Base-by-base conservation (phyloP, 2,329 filamentous ascomycete genomes). In the Epichloe aotearoae region DNA sequence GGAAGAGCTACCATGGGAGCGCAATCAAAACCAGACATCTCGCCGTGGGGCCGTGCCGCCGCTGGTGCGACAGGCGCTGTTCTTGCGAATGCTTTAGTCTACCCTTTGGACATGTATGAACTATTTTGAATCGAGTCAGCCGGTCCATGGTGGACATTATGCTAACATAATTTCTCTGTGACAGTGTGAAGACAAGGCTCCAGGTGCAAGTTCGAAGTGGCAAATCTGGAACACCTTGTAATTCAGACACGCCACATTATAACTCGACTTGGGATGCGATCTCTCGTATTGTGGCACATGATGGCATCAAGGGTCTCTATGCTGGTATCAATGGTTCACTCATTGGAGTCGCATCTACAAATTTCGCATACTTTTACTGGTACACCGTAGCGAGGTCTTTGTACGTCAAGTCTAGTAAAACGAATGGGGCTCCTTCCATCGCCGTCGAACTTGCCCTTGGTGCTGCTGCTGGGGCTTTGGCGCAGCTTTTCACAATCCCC, bases 291-390 rank as follows among this genome's bases (percentile, higher is more conserved):
- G 69, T 86, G 37, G 78, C 82, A 51, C 82, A 80, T 49, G 93
- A 98, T 58, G 93, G 93, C 34, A 51, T 93, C 8, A 62, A 73
- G 45, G 93, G 93, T 6, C 79, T 98, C 7, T 98, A 98, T 62
- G 82, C 86, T 49, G 93, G 93, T 54, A 90, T 98, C 66, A 77
- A 81, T 53, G 90, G 91, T 47, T 82, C 90, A 4, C 74, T 98
- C 17, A 72, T 97, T 48, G 93, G 93, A 50, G 93, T 98, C 37
- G 91, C 89, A 1, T 96, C 90, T 26, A 97, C 91, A 49, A 98
- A 98, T 69, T 98, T 98, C 65, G 93, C 93, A 61, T 98, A 98
- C 71, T 98, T 98, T 67, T 98, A 98, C 73, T 97, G 91, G 90
- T 97, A 97, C 67, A 91, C 88, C 5, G 71, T 93, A 30, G 88